Evolutionary conservation across 139 green algal species (phyloP).

Genomic region (Coccomyxa sp.): DNA sequence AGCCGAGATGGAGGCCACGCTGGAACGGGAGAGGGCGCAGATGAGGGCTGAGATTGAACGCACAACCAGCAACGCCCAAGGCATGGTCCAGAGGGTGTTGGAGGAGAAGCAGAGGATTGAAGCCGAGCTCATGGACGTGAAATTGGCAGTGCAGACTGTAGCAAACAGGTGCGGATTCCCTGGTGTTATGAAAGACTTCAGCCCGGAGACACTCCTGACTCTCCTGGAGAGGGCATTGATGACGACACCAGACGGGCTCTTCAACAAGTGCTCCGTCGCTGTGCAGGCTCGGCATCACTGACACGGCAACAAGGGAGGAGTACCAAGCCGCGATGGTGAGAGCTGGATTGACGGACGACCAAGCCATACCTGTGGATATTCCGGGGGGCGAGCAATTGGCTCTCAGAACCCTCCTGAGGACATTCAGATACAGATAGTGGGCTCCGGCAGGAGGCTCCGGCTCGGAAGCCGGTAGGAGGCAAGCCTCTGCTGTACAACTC

Average conservation of each 20-base stretch:
- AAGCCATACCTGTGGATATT: not conserved
- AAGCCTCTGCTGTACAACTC: constrained; percentile 34
- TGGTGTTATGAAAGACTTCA: constrained; percentile 1
- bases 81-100: not conserved
- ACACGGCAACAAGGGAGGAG: not conserved
- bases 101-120: not conserved
- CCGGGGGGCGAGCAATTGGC: not conserved
- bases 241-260: not conserved
- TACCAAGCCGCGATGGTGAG: not conserved
- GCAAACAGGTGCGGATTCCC: not conserved
- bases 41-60: not conserved
- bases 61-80: not conserved
- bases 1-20: not conserved
- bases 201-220: not conserved
- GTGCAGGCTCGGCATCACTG: not conserved
- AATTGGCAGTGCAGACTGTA: not conserved
- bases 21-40: not conserved
- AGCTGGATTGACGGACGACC: not conserved
- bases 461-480: not conserved
- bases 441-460: not conserved
- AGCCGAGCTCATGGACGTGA: not conserved
- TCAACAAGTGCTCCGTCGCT: not conserved
- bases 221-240: not conserved
- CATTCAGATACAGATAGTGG: constrained; percentile 1
- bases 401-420: not conserved